Evolutionary conservation across 1,284 basidiomycete species (phyloP).

Genomic region (Ceratobasidium sp.): DNA sequence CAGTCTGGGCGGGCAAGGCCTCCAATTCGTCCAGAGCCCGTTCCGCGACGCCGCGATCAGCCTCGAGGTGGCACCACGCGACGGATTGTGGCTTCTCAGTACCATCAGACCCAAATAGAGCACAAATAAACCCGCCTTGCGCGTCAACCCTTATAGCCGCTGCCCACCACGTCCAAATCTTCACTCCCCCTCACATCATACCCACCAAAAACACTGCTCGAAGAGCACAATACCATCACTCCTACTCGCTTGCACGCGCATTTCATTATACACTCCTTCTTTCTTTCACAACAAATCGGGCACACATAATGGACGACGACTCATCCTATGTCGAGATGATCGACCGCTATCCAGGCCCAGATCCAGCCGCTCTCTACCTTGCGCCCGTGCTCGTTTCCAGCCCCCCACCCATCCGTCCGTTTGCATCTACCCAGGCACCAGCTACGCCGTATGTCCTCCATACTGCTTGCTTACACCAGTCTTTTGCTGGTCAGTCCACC

Average conservation of each 20-base stretch:
- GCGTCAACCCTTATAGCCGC: slow-evolving; percentile 35
- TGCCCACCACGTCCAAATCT: slow-evolving; percentile 30
- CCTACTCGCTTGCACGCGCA: slow-evolving; percentile 12
- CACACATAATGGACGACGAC: slow-evolving; percentile 45
- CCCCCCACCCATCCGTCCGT: slow-evolving; percentile 32
- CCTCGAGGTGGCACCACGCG: slow-evolving; percentile 14
- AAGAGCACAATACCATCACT: slow-evolving; percentile 26
- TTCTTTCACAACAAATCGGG: slow-evolving; percentile 31
- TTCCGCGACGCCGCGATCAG: slow-evolving; percentile 7
- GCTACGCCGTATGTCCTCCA: slow-evolving; percentile 42
- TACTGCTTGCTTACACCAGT: slow-evolving; percentile 41
- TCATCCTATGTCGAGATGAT: slow-evolving; percentile 45
- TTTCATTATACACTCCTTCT: slow-evolving; percentile 19
- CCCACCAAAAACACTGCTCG: slow-evolving; percentile 15
- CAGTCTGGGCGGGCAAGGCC: background rate
- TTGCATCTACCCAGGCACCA: slow-evolving; percentile 42
- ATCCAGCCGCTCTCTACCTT: slow-evolving; percentile 44
- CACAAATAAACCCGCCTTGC: slow-evolving; percentile 18
- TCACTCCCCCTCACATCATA: slow-evolving; percentile 33
- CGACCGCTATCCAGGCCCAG: slow-evolving; percentile 44
- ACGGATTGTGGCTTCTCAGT: background rate
- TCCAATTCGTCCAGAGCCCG: background rate
- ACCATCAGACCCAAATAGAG: slow-evolving; percentile 30
- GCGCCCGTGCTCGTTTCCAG: slow-evolving; percentile 10
- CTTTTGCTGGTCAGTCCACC: slow-evolving; percentile 43